Evolutionary conservation across 345 rosid genomes (phyloP), one percentile per base, ranked within the genome.

Genomic region (Cardamine occulta): DNA sequence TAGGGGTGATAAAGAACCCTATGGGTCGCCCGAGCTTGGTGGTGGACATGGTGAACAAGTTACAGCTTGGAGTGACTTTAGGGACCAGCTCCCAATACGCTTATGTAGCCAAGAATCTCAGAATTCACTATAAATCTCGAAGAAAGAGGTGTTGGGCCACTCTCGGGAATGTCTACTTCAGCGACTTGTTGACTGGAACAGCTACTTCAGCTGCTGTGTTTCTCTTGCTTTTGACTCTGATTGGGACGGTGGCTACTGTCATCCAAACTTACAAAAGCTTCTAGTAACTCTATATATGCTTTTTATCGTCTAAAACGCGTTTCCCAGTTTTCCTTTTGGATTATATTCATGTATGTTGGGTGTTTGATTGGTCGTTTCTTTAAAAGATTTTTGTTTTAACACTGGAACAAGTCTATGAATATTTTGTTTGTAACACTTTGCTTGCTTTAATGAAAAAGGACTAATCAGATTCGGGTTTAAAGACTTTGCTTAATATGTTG

Each of bases 181-280:
- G 13, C 24, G 57, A 71, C 66, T 19, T 47, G 66, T 71, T 14
- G 74, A 71, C 66, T 17, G 48, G 66, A 45, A 71, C 58, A 32
- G 74, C 66, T 59, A 19, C 58, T 5, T 1, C 15, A 18, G 74
- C 29, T 3, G 45, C 55, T 0, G 19, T 19, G 48, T 7, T 57
- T 18, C 56, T 70, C 65, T 19, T 70, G 56, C 13, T 70, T 57
- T 13, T 44, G 1, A 68, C 72, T 35, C 35, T 68, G 1, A 24
- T 63, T 44, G 54, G 54, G n/a, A 44, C 68, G 9, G 39, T 63
- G 2, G 64, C 64, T 45, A 44, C 64, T 42, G 35, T 29, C 31
- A 5, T 58, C 47, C 58, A 70, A 70, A n/a, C 74, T 23, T 71
- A n/a, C 66, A 48, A 59, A 71, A 59, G 74, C 67, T 53, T 53